Base-by-base conservation (phyloP, 768 basidiomycete species). In the Suillus americanus region DNA sequence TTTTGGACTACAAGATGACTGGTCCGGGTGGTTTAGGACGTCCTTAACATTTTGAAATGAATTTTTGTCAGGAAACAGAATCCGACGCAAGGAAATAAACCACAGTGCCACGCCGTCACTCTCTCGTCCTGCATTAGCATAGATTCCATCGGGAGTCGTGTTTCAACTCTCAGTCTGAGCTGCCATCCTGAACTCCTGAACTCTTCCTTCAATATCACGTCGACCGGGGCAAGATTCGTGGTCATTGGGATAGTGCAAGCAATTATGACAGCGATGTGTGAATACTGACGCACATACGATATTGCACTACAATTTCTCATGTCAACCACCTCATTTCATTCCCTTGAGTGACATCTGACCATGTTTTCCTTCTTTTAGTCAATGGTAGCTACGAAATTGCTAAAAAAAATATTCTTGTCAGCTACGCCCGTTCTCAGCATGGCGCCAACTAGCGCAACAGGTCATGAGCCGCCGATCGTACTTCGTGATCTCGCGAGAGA, bases 281-380 rank as follows among this genome's bases (percentile, higher is more conserved):
- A n/a, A 46, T n/a, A 46, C 43, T 45, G 20, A 45, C 45, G 4
- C 43, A 46, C 40, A 41, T 18, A 41, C 45, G 43, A 20, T 20
- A 8, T 43, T 20, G 6, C 16, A 41, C 13, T 10, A n/a, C 33
- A 28, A 28, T 28, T n/a, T 2, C 2, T 28, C 53, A 50, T 18
- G 20, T 40, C 14, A 54, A 41, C 40, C 20, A n/a, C 16, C 23
- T 5, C 25, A 35, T 16, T 62, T 51, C 9, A 30, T 62, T 20
- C 16, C 40, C 33, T 10, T 2, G 38, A 66, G 73, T 78, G 13
- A 72, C 80, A 0, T 86, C 84, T 14, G 85, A 88, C 73, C 86
- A 83, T 67, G 83, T 84, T 28, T 79, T 83, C 10, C 77, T 86
- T 61, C 74, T 86, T 16, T 87, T 86, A 74, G 71, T 81, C 64